Conservation (phyloP, 441 rosid species). For the Adansonia rubrostipa region DNA sequence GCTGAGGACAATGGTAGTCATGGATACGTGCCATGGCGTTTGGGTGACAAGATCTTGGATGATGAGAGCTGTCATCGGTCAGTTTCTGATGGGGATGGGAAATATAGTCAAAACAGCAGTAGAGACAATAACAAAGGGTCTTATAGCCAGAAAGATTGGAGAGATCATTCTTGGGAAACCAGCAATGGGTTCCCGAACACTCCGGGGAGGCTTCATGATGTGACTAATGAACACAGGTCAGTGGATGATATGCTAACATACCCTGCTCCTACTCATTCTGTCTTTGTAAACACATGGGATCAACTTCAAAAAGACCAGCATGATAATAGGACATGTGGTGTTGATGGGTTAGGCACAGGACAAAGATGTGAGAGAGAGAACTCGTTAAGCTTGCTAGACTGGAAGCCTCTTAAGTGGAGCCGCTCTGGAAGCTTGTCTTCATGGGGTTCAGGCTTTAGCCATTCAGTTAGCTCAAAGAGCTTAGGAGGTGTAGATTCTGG, state of each 20-base stretch:
- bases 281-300: slow-evolving; percentile 53
- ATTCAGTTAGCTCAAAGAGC: slow-evolving; percentile 92
- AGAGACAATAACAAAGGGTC: slow-evolving; percentile 66
- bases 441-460: slow-evolving; percentile 88
- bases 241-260: slow-evolving; percentile 57
- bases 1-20: slow-evolving; percentile 62
- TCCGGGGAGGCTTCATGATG: slow-evolving; percentile 54
- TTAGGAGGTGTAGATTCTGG: slow-evolving; percentile 61
- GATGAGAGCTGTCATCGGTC: slow-evolving; percentile 64
- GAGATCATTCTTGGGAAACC: slow-evolving; percentile 69
- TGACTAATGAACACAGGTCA: slow-evolving; percentile 61
- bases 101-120: slow-evolving; percentile 55
- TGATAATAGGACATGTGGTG: slow-evolving; percentile 50
- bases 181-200: slow-evolving; percentile 66
- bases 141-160: slow-evolving; percentile 75
- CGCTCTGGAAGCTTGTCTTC: slow-evolving; percentile 90
- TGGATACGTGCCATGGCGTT: slow-evolving; percentile 61
- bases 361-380: slow-evolving; percentile 60
- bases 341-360: slow-evolving; percentile 51
- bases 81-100: slow-evolving; percentile 69
- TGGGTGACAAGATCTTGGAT: slow-evolving; percentile 66
- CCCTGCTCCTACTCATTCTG: slow-evolving; percentile 60
- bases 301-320: slow-evolving; percentile 58
- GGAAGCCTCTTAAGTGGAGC: slow-evolving; percentile 86
- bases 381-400: slow-evolving; percentile 62